Base-by-base conservation (phyloP, 768 basidiomycete genomes). In the Serendipita sp. region DNA sequence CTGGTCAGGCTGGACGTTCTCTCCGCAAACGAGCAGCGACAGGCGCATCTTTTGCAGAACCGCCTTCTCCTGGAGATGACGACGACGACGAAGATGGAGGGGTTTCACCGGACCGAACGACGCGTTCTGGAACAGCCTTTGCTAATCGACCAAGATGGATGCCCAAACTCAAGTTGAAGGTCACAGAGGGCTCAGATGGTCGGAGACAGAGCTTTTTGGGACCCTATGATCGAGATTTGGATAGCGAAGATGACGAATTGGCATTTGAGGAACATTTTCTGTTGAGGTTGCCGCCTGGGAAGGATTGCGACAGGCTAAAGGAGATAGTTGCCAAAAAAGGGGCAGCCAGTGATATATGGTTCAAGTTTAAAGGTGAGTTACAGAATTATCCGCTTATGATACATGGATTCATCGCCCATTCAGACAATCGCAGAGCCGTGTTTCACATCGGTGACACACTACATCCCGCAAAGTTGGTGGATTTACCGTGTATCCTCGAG, bases 211-310 rank as follows among this genome's bases (percentile, higher is more conserved):
- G 86, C 36, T 94, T 93, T 72, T 75, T 94, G 64, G 95, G 95
- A 4, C 80, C 86, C 11, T 97, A 93, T 73, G 94, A 97, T 75
- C 79, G 93, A 46, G 95, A 97, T 71, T 76, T 97, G 62, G 95
- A 98, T 73, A 93, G 90, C 60, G 91, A 97, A 69, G 91, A 93
- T 52, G 93, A 96, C 65, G 78, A 79, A 65, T 74, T 98, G 65
- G 85, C 86, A 15, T 96, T 98, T 68, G 96, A 99, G 74, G 96
- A 99, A 74, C 94, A 97, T 70, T 98, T 98, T 71, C 85, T 99
- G 63, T 76, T 99, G 36, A 75, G 94, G 33, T 83, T 98, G 79
- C 91, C 90, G 0, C 82, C 86, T 6, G 90, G 90, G 1, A 86
- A 88, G 66, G 88, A 91, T 68, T 82, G 83, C 64, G 87, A 91